These are phyloP conservation scores for Colletotrichum falcatum DNA, from an alignment of 2,329 filamentous ascomycete genomes.

Conservation along the genomic window DNA sequence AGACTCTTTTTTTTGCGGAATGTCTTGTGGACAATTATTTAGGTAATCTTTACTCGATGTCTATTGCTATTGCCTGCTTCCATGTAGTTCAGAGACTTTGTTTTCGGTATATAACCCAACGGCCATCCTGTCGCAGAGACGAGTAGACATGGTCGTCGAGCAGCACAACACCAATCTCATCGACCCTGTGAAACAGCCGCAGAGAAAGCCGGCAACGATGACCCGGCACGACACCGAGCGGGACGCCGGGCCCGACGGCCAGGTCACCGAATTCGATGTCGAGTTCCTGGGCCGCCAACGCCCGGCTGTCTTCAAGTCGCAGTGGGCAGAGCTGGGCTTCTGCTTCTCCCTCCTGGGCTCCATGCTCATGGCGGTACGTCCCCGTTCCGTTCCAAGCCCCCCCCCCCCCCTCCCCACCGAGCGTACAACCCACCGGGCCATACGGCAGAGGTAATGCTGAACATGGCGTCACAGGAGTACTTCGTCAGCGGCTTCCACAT, in stretches of 20 bases:
- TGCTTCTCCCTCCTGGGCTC: conserved; percentile 71
- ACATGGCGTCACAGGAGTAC: conserved; percentile 67
- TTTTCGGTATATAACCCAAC: conserved; percentile 3
- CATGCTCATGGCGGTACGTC: conserved; percentile 67
- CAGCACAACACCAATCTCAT: not conserved
- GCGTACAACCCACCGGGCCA: too few relatives aligned
- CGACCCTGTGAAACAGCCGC: not conserved
- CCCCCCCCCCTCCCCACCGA: too few relatives aligned
- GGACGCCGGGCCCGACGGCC: conserved; percentile 22
- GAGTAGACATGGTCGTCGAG: not conserved
- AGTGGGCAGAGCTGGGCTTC: conserved; percentile 70
- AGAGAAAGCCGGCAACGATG: conserved; percentile 7
- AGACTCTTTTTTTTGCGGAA: conserved; percentile 4
- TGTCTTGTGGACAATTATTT: conserved; percentile 13
- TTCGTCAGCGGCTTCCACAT: conserved; percentile 83
- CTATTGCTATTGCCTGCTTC: not conserved
- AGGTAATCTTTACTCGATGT: not conserved
- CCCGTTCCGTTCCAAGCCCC: too few relatives aligned
- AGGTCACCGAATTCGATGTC: conserved; percentile 52
- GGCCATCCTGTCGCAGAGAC: not conserved
- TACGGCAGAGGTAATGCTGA: not conserved
- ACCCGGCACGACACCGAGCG: conserved; percentile 31
- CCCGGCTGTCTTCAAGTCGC: conserved; percentile 65
- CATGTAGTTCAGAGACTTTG: conserved; percentile 10
- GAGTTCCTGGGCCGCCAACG: conserved; percentile 73